Evolutionary conservation across 768 basidiomycete species (phyloP), one percentile per base, ranked within the genome.

Genomic region (Leccinum boreale): DNA sequence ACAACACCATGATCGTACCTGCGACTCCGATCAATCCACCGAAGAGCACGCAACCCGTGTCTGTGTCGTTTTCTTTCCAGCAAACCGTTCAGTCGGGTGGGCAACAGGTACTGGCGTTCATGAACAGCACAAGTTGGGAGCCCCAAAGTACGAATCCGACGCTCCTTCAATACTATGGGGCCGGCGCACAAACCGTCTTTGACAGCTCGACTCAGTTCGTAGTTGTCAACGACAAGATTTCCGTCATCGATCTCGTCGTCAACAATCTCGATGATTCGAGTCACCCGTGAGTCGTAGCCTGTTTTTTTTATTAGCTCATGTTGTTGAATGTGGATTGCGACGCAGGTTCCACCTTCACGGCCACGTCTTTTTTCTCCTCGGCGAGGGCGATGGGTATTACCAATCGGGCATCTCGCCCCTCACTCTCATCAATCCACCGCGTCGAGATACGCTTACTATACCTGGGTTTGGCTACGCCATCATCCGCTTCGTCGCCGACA

Each of bases 401-500:
- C 53, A 62, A 59, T 36, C 68, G 56, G 67, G 58, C 60, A 21
- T 55, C 23, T 70, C 70, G 4, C 36, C 61, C 15, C 33, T 80
- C 50, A 73, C 69, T 42, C 67, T 68, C 48, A 68, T 55, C 56
- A 74, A 78, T 52, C 74, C 78, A 8, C 69, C 78, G 56, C 68
- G 76, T 11, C 69, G 78, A 9, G 79, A 80, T 61, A 78, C 78
- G 1, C 56, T 77, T 15, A 67, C 77, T 36, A 58, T 80, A 44
- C 77, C 77, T 1, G 72, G 72, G 19, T 78, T 63, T 56, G 70
- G 71, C 28, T 79, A 67, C 64, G 61, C 70, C 28, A 65, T 68
- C 17, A 67, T 80, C 21, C 74, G 79, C 29, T 78, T 78, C 57
- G 66, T 76, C 15, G 71, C 73, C 5, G 77, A 79, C 62, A 79